Conservation (phyloP, 768 basidiomycete species). For the Neoboletus brunneissimus region DNA sequence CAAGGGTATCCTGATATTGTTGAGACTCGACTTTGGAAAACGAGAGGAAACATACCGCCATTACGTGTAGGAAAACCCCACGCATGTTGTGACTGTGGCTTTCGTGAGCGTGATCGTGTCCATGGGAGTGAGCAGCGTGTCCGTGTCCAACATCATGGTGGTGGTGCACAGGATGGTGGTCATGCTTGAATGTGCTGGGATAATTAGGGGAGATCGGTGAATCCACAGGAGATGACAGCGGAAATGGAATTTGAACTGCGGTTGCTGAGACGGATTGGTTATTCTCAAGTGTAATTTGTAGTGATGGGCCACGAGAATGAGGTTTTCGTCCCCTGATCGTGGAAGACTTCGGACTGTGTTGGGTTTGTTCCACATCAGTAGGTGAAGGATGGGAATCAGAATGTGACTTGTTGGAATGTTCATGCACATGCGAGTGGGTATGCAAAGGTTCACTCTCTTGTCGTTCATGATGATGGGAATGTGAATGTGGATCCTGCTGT, state of each 20-base stretch:
- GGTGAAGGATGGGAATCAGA: conserved; percentile 16
- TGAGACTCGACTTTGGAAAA: conserved; percentile 4
- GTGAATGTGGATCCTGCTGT: conserved; percentile 27
- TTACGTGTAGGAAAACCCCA: conserved; percentile 95
- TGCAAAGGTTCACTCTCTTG: conserved; percentile 25
- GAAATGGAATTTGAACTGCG: conserved; percentile 25
- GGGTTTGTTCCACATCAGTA: conserved; percentile 3
- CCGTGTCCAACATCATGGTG: conserved; percentile 28
- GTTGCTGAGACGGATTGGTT: conserved; percentile 18
- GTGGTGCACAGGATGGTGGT: conserved; percentile 39
- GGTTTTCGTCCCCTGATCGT: conserved; percentile 33
- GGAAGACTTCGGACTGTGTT: conserved; percentile 9
- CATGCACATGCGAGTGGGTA: conserved; percentile 26
- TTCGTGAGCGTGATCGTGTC: conserved; percentile 58
- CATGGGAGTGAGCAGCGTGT: conserved; percentile 52
- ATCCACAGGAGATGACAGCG: conserved; percentile 26
- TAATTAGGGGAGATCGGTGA: conserved; percentile 70
- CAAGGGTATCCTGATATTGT: conserved; percentile 75
- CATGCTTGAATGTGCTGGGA: conserved; percentile 46
- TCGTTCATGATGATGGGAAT: conserved; percentile 25
- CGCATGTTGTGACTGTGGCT: conserved; percentile 99
- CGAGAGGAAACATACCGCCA: conserved; percentile 62
- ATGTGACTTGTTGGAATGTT: conserved; percentile 26
- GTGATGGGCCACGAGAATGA: conserved; percentile 40
- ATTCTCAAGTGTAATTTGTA: conserved; percentile 35